These are phyloP conservation scores for Fusarium mangiferae DNA, from an alignment of 2,329 filamentous ascomycete species.

Conservation along the genomic window DNA sequence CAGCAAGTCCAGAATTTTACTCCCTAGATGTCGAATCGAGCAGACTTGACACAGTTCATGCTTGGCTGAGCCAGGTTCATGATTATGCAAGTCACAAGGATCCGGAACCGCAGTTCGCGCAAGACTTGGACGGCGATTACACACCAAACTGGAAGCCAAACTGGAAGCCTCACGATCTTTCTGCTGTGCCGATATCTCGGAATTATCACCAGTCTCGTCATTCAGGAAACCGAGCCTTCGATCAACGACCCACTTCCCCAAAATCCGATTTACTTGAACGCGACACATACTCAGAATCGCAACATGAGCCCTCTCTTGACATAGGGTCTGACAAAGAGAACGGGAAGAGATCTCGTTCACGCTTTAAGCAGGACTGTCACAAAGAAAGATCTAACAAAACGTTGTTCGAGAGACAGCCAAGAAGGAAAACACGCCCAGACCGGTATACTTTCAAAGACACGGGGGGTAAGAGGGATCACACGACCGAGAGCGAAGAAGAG, in stretches of 20 bases:
- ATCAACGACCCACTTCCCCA: background rate
- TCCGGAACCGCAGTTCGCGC: background rate
- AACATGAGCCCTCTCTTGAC: background rate
- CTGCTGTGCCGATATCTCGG: background rate
- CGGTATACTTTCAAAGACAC: slow-evolving; percentile 61
- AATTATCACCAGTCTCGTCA: background rate
- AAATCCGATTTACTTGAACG: background rate
- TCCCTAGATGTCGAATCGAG: background rate
- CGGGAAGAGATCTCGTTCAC: background rate
- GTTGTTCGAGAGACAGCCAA: slow-evolving; percentile 60
- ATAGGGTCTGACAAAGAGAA: slow-evolving; percentile 15
- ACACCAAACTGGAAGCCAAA: slow-evolving; percentile 7
- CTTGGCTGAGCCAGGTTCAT: slow-evolving; percentile 18
- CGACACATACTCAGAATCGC: background rate
- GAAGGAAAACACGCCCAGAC: slow-evolving; percentile 66
- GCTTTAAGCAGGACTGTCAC: background rate
- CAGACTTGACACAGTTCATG: slow-evolving; percentile 2
- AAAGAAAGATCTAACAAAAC: background rate
- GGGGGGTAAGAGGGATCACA: background rate
- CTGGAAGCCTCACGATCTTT: slow-evolving; percentile 21
- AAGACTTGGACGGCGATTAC: background rate
- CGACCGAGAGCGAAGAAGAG: slow-evolving; percentile 15
- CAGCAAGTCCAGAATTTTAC: background rate
- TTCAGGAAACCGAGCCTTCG: background rate
- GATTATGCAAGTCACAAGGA: background rate